phyloP scores from a whole-genome alignment of 176 grass and related monocot genomes.

The Neostapfia colusana region DNA sequence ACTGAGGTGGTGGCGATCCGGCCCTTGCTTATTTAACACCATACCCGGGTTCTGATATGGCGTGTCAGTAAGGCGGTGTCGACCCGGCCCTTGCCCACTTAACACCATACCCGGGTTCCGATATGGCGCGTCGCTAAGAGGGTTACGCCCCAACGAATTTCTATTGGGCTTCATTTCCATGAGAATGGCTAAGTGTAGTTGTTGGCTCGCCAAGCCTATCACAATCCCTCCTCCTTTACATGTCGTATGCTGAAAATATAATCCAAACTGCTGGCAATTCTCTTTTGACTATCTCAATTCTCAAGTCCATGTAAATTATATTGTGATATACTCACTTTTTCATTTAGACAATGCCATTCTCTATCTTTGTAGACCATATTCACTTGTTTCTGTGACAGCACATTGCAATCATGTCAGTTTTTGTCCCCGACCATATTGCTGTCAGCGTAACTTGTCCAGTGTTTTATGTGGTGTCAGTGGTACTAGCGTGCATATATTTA shows the following conservation, averaged over 20 bases:
- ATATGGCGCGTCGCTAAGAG: no score
- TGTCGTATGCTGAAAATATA: neutral
- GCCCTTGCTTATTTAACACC: no score
- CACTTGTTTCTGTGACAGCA: neutral
- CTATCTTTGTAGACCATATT: neutral
- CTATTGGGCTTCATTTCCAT: no score
- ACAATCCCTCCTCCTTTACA: no score
- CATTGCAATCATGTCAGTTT: neutral
- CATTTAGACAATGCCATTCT: neutral
- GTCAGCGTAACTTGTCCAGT: neutral
- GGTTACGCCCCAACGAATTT: no score
- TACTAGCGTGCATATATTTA: neutral
- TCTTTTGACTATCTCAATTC: conserved; percentile 10
- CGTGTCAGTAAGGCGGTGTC: no score
- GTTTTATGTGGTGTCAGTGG: neutral
- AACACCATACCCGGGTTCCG: no score
- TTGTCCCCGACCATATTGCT: neutral
- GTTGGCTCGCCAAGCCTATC: no score
- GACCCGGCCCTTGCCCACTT: no score
- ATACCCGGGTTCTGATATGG: no score
- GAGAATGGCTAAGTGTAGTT: no score
- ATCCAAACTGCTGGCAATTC: neutral
- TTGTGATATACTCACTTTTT: conserved; percentile 3
- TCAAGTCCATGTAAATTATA: neutral
- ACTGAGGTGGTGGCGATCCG: no score